A percentile compares a stretch with the other conserved stretches of the same genome.
These are phyloP conservation scores for Cucurbita ficifolia DNA, from an alignment of 306 rosid genomes.

Conservation along the genomic window DNA sequence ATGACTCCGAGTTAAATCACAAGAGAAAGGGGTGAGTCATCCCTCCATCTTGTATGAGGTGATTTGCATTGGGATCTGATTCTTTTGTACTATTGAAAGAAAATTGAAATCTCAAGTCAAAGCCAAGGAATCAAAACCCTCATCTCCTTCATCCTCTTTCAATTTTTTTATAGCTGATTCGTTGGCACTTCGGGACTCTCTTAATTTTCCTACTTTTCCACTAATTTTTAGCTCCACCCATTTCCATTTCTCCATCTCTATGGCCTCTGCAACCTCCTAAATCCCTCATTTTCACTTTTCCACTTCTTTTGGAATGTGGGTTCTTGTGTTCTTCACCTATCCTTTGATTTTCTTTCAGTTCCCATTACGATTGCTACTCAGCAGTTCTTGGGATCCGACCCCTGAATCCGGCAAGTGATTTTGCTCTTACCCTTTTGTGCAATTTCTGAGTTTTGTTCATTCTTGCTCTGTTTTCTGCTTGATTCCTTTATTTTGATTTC, in stretches of 20 bases:
- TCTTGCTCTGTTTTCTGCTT: not conserved
- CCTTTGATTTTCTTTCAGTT: not conserved
- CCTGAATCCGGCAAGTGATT: not conserved
- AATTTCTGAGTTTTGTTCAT: not conserved
- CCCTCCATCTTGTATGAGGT: not conserved
- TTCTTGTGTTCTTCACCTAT: not conserved
- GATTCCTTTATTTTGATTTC: not conserved
- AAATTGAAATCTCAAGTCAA: not conserved
- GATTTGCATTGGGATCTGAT: conserved; percentile 1
- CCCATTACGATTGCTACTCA: not conserved
- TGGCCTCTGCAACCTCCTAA: not conserved
- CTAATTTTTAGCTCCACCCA: not conserved
- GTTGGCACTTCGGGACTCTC: not conserved
- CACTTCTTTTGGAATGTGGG: not conserved
- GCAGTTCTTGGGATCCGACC: not conserved
- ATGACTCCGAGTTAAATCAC: too few species aligned
- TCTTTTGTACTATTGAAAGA: not conserved
- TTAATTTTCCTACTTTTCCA: not conserved
- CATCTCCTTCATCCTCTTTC: not conserved
- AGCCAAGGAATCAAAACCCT: conserved; percentile 1
- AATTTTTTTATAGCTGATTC: not conserved
- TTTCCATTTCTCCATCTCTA: too few species aligned
- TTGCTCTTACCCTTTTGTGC: not conserved
- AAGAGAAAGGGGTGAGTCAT: not conserved
- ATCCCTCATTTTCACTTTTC: not conserved